These are phyloP conservation scores for Monosiga brevicollis DNA, from an alignment of 78 protist genomes.

Conservation along the genomic window DNA sequence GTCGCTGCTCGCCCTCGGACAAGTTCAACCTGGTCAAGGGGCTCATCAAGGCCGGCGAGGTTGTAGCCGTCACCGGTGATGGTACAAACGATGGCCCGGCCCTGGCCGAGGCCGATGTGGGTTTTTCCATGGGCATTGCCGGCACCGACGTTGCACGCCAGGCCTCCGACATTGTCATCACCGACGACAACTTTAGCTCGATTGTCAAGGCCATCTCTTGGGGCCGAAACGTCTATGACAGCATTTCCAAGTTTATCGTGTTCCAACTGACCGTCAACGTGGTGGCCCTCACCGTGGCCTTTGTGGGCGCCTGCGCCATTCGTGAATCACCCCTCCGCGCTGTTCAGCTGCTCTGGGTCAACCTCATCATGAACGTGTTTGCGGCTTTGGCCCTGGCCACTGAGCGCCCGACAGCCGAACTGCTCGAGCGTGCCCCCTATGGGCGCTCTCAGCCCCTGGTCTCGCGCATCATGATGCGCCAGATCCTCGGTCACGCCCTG, in stretches of 20 bases:
- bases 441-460: slow-evolving; percentile 43
- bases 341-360: slow-evolving; percentile 94
- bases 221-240: slow-evolving; percentile 93
- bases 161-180: slow-evolving; percentile 80
- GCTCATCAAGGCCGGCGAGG: slow-evolving; percentile 72
- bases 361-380: slow-evolving; percentile 98
- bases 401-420: slow-evolving; percentile 77
- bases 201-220: slow-evolving; percentile 85
- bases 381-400: slow-evolving; percentile 99
- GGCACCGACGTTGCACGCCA: slow-evolving; percentile 51
- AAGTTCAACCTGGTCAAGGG: slow-evolving; percentile 74
- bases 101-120: slow-evolving; percentile 85
- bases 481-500: slow-evolving; percentile 63
- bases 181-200: slow-evolving; percentile 90
- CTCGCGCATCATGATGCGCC: slow-evolving; percentile 63
- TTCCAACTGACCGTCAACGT: slow-evolving; percentile 94
- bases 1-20: slow-evolving; percentile 76
- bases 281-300: slow-evolving; percentile 69
- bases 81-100: slow-evolving; percentile 98
- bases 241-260: slow-evolving; percentile 84
- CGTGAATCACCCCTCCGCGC: slow-evolving; percentile 72
- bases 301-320: slow-evolving; percentile 54
- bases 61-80: slow-evolving; percentile 97
- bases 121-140: slow-evolving; percentile 95
- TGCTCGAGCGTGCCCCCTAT: slow-evolving; percentile 79